Percentiles rank a stretch among this genome's conserved stretches.
Evolutionary conservation across 1,284 basidiomycete species (phyloP).

Genomic region (Somion occarium): DNA sequence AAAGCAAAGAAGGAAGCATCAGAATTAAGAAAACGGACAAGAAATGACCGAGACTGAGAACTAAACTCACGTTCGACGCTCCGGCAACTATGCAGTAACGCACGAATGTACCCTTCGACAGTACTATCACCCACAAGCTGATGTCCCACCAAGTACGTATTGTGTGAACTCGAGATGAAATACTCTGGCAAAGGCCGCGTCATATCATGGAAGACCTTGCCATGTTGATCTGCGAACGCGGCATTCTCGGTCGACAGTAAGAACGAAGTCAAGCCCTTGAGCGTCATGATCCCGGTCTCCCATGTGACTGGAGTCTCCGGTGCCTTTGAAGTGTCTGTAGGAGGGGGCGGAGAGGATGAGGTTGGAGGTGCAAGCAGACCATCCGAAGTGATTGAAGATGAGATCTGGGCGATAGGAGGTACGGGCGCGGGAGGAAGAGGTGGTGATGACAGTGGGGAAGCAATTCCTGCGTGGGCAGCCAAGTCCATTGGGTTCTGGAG

Average conservation of each 20-base stretch:
- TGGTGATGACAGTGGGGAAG: constrained; percentile 7
- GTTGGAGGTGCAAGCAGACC: constrained; percentile 6
- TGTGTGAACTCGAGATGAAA: constrained; percentile 92
- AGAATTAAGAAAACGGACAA: neutral
- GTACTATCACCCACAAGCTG: constrained; percentile 94
- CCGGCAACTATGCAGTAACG: constrained; percentile 85
- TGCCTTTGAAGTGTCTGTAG: constrained; percentile 19
- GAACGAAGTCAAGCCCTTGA: constrained; percentile 71
- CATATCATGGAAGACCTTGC: constrained; percentile 61
- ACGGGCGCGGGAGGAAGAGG: constrained; percentile 7
- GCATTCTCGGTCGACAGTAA: constrained; percentile 69
- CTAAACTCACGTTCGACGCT: constrained; percentile 86
- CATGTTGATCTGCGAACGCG: constrained; percentile 42
- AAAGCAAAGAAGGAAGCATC: constrained; percentile 4
- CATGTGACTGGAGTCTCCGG: constrained; percentile 15
- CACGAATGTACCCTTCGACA: constrained; percentile 94
- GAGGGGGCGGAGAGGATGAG: constrained; percentile 13
- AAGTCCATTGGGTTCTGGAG: constrained; percentile 23
- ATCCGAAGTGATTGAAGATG: neutral
- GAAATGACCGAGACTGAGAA: neutral
- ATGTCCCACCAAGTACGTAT: constrained; percentile 94
- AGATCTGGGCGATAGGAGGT: neutral
- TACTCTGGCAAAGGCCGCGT: constrained; percentile 83
- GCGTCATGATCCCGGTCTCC: constrained; percentile 37
- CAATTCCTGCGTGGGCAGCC: constrained; percentile 10